Percentiles rank a stretch among this genome's conserved stretches.
phyloP scores from a whole-genome alignment of 805 yeast genomes.

The Priceomyces castillae region DNA sequence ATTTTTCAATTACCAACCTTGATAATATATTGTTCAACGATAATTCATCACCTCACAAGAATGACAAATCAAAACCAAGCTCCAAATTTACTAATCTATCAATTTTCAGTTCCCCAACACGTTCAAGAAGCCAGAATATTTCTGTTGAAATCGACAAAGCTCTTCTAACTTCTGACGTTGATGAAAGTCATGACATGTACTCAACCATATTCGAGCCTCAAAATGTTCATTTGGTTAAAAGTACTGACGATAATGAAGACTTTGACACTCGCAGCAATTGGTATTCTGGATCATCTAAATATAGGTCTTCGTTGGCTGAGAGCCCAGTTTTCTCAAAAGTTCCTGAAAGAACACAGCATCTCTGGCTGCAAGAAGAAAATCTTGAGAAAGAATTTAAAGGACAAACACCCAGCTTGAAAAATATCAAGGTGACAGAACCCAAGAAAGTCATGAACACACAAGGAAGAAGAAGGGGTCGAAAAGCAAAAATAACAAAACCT shows the following conservation, averaged over 20 bases:
- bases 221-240: background rate
- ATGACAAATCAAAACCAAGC: background rate
- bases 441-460: too few species aligned
- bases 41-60: conserved; percentile 1
- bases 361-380: background rate
- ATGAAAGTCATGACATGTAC: conserved; percentile 5
- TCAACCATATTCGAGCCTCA: conserved; percentile 1
- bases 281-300: background rate
- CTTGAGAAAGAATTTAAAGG: background rate
- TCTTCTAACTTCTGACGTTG: conserved; percentile 19
- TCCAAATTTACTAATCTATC: background rate
- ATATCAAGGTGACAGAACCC: background rate
- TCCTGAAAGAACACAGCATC: background rate
- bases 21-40: background rate
- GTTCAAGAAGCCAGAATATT: conserved; percentile 8
- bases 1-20: background rate
- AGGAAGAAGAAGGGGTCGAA: background rate
- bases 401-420: background rate
- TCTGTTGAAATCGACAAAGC: conserved; percentile 20
- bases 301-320: background rate
- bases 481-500: background rate
- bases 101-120: conserved; percentile 15
- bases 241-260: background rate
- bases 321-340: background rate
- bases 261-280: background rate